Percentiles rank a stretch among this genome's conserved stretches.
Conservation (phyloP, 2,329 filamentous ascomycete species). For the Dothidotthia symphoricarpi region DNA sequence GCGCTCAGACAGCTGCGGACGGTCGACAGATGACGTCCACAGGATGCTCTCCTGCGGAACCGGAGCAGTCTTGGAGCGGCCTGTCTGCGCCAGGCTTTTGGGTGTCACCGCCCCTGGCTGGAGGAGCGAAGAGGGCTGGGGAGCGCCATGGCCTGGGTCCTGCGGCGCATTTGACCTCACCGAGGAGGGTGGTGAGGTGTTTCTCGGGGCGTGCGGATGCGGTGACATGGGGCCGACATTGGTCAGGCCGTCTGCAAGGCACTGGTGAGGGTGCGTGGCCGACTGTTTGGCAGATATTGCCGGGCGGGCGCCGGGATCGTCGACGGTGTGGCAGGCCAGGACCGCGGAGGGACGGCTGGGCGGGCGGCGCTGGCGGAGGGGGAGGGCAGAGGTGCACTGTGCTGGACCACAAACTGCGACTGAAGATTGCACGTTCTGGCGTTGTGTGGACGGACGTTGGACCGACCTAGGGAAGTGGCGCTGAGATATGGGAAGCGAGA, state of each 20-base stretch:
- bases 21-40: constrained; percentile 40
- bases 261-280: constrained; percentile 28
- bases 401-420: constrained; percentile 17
- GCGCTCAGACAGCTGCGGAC: constrained; percentile 59
- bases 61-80: constrained; percentile 42
- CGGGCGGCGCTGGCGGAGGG: constrained; percentile 12
- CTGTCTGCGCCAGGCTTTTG: constrained; percentile 37
- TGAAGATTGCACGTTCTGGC: constrained; percentile 32
- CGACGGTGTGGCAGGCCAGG: constrained; percentile 22
- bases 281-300: constrained; percentile 37
- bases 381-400: constrained; percentile 6
- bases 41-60: constrained; percentile 32
- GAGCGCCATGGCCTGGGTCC: constrained; percentile 21
- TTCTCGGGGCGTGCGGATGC: constrained; percentile 39
- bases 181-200: constrained; percentile 43
- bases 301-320: constrained; percentile 17
- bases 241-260: constrained; percentile 36
- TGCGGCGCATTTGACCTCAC: constrained; percentile 40
- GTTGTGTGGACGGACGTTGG: constrained; percentile 25
- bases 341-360: constrained; percentile 18
- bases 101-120: constrained; percentile 26
- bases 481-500: constrained; percentile 25
- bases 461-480: constrained; percentile 16
- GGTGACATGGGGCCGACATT: constrained; percentile 47
- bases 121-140: constrained; percentile 12